Evolutionary conservation across 2,329 filamentous ascomycete species (phyloP).

Genomic region (Colletotrichum destructivum): DNA sequence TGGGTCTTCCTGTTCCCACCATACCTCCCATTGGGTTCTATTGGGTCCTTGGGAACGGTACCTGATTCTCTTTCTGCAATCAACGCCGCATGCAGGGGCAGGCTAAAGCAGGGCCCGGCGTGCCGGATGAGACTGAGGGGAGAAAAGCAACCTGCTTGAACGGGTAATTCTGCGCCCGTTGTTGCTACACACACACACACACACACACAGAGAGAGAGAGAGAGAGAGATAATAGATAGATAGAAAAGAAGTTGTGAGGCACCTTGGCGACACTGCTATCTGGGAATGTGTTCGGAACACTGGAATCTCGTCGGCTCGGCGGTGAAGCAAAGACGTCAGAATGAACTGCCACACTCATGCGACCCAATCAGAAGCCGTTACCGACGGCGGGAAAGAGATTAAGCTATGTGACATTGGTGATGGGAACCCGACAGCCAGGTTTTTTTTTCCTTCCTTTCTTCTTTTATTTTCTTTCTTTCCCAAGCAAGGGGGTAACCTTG

Average conservation of each 20-base stretch:
- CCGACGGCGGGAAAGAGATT: slow-evolving; percentile 14
- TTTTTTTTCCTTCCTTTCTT: neutral
- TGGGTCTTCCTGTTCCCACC: too few species aligned
- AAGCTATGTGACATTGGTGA: slow-evolving; percentile 16
- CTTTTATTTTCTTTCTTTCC: too few species aligned
- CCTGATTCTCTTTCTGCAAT: neutral
- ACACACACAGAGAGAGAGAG: too few species aligned
- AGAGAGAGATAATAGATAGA: too few species aligned
- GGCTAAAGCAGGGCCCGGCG: neutral
- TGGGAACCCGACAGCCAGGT: slow-evolving; percentile 22
- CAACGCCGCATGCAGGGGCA: slow-evolving; percentile 9
- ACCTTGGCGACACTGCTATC: neutral
- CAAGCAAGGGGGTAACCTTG: neutral
- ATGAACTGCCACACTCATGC: slow-evolving; percentile 6
- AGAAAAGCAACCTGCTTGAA: slow-evolving; percentile 3
- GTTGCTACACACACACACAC: neutral
- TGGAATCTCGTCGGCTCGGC: neutral
- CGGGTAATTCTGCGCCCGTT: neutral
- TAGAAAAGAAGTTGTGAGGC: neutral
- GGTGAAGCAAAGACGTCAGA: neutral
- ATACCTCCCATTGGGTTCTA: too few species aligned
- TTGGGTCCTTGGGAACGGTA: neutral
- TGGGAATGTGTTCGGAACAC: neutral
- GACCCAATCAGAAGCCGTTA: slow-evolving; percentile 20
- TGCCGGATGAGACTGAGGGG: slow-evolving; percentile 20